Base-by-base conservation (phyloP, 139 green algal genomes). In the Pseudopediastrum boryanum region DNA sequence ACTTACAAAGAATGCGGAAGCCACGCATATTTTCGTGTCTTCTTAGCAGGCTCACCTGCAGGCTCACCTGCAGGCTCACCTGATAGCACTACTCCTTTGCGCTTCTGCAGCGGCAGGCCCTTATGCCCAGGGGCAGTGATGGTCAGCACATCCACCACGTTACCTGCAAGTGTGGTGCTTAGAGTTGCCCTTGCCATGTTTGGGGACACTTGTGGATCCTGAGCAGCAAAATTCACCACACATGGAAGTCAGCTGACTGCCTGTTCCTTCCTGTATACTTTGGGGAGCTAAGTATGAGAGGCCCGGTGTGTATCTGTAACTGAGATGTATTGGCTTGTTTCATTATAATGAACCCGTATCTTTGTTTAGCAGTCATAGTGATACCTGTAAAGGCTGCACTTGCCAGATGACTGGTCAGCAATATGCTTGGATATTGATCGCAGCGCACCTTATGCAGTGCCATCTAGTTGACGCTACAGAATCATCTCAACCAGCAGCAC, bases 81-180 rank as follows among this genome's bases (percentile, higher is more conserved):
- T 50, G 77, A 80, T 8, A 87, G 46, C 42, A 87, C 50, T 6
- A 79, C 77, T 31, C 71, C 82, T 25, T 63, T 68, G 8, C 79
- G 70, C 38, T 79, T 41, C 46, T 44, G 59, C 3, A 85, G 48
- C 3, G 66, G 63, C 43, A 72, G 46, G 19, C 71, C 63, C 12
- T 42, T 13, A 27, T 31, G 25, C 4, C 19, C 29, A 6, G 76
- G 71, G 23, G 73, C 83, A 3, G 90, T 94, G 82, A 95, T 89
- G 78, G 90, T 95, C 25, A 95, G 76, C 31, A 92, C 19, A 48
- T 92, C 88, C 41, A 84, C 85, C 16, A 43, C 33, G 72, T 94
- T 92, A 75, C 90, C 90, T 10, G 90, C 89, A 41, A 95, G 86
- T 31, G 68, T 89, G 62, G 50, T 72, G 77, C 77, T 85, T 58